A percentile compares a stretch with the other conserved stretches of the same genome.
phyloP scores from a whole-genome alignment of 2,329 filamentous ascomycete species.

The Microascus cirrosus region DNA sequence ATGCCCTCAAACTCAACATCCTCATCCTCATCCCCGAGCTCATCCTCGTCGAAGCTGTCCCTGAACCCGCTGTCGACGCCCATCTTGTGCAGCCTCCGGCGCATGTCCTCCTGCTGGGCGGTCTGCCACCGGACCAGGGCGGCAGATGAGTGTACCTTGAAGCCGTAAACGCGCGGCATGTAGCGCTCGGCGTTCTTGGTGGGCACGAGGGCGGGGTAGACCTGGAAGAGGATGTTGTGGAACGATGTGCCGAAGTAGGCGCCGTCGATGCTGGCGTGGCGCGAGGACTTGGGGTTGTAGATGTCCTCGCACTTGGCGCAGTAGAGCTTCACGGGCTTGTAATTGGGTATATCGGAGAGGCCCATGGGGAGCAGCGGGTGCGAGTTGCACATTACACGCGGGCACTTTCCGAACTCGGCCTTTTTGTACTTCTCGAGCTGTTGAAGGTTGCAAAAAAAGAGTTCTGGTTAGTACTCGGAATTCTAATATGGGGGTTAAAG shows the following conservation, averaged over 20 bases:
- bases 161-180: constrained; percentile 84
- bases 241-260: constrained; percentile 98
- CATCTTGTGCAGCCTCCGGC: constrained; percentile 57
- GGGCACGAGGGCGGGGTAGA: constrained; percentile 84
- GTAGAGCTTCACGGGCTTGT: constrained; percentile 91
- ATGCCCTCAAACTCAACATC: constrained; percentile 14
- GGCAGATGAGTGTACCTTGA: constrained; percentile 85
- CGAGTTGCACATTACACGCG: constrained; percentile 86
- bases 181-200: constrained; percentile 79
- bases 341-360: constrained; percentile 76
- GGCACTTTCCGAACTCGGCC: constrained; percentile 94
- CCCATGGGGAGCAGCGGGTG: constrained; percentile 94
- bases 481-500: not conserved
- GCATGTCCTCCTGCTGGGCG: constrained; percentile 69
- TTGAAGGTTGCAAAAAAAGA: not conserved
- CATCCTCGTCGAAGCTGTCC: constrained; percentile 53
- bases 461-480: not conserved
- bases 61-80: constrained; percentile 74
- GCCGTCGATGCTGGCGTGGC: constrained; percentile 89
- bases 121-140: constrained; percentile 88
- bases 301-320: constrained; percentile 95
- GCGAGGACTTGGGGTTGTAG: constrained; percentile 96
- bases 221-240: constrained; percentile 98
- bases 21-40: constrained; percentile 42
- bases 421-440: constrained; percentile 99